Evolutionary conservation across 805 yeast genomes (phyloP).

Genomic region (Wickerhamiella lipophila): DNA sequence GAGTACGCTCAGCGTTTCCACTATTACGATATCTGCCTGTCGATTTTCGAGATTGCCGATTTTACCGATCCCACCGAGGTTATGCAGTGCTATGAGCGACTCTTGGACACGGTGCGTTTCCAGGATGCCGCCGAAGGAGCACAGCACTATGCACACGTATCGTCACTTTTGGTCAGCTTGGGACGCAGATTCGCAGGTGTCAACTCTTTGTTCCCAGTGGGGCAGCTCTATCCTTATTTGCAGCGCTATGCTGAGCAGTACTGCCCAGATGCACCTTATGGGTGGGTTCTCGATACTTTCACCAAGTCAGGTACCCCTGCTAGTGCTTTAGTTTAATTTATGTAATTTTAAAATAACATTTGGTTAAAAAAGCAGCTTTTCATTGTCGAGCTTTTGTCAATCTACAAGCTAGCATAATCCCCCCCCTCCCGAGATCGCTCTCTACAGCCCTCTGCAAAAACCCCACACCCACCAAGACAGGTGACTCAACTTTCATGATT

Average conservation of each 20-base stretch:
- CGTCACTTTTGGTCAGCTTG: conserved; percentile 32
- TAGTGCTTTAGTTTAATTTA: conserved; percentile 7
- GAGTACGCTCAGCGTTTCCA: conserved; percentile 78
- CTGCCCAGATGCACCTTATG: conserved; percentile 31
- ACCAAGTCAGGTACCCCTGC: conserved; percentile 26
- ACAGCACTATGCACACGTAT: conserved; percentile 30
- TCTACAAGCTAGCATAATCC: no score
- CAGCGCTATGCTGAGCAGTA: conserved; percentile 41
- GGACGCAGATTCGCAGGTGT: conserved; percentile 56
- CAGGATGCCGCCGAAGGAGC: conserved; percentile 23
- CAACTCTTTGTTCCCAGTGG: conserved; percentile 71
- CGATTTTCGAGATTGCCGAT: conserved; percentile 72
- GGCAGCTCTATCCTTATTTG: conserved; percentile 53
- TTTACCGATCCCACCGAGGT: conserved; percentile 76
- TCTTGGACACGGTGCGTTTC: conserved; percentile 40
- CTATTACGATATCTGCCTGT: conserved; percentile 67
- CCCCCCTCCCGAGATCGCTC: neutral
- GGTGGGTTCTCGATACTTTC: conserved; percentile 32
- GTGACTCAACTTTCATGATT: neutral
- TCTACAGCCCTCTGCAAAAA: neutral
- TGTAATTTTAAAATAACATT: no score
- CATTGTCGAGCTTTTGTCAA: no score
- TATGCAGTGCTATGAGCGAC: conserved; percentile 62
- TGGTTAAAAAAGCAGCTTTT: no score
- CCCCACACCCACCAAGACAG: neutral